Base-by-base conservation (phyloP, 1,139 yeast species). In the Dujonia santamariae region DNA sequence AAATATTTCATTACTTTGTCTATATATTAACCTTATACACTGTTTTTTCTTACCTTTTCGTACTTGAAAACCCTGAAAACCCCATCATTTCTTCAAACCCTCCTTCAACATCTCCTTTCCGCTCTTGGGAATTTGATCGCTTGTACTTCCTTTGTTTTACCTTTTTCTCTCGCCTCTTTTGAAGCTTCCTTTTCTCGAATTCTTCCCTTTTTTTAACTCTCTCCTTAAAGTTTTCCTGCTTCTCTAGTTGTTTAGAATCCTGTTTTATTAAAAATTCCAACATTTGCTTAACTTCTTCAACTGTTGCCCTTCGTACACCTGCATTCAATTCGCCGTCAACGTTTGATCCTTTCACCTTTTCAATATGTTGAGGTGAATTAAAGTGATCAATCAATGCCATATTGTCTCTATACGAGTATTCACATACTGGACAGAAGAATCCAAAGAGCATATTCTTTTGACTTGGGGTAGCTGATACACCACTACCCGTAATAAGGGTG, bases 321-420 rank as follows among this genome's bases (percentile, higher is more conserved):
- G 61, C 56, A 38, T 56, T 62, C 16, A 28, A 19, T 12, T 24
- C 32, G 5, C 35, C 38, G 11, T 32, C 34, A n/a, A n/a, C n/a
- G 7, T 26, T 23, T 2, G 22, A 6, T 13, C 33, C 32, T 17
- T 23, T 24, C n/a, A 36, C 61, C 33, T 54, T 63, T 9, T 47
- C 41, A 2, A 61, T 54, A 56, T 82, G 92, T 33, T 69, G 76
- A 4, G 79, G 80, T 23, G 88, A 79, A 50, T 86, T 87, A 49
- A 87, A 64, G 59, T 90, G 97, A 51, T 88, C 95, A 4, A 87
- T 70, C 52, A 80, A 80, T 39, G 87, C 83, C 47, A 87, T 62
- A 37, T 84, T 83, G 55, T 90, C 97, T 50, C 86, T 76, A 58
- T 77, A 88, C 2, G 95, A 82, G 43, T 85, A 57, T 46, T 82